Base-by-base conservation (phyloP, 1,284 basidiomycete genomes). In the Irpex sp. region DNA sequence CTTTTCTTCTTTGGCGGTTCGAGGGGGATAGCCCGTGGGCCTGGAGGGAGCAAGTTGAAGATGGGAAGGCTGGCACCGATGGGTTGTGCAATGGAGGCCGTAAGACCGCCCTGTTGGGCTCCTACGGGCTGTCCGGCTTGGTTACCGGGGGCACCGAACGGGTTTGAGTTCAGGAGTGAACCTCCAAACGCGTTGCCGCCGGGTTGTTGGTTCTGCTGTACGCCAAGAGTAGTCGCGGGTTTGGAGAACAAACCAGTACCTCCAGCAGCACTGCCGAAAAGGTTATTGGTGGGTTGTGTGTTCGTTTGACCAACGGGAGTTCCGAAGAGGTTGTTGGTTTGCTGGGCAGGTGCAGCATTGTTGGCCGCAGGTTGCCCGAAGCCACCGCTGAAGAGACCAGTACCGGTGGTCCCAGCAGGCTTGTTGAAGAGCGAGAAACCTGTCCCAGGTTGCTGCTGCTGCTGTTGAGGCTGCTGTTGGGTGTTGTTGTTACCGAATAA, bases 21-120 rank as follows among this genome's bases (percentile, higher is more conserved):
- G 1, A 87, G 73, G 36, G 82, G 77, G 58, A 86, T 73, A 1
- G 85, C 78, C 47, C 84, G 84, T 4, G 87, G 85, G 19, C 86
- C 85, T 21, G 86, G 81, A 21, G 88, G 84, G 37, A 92, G 82
- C 79, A 91, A 80, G 58, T 82, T 84, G 68, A 90, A 91, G 54
- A 91, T 86, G 1, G 88, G 86, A 47, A 92, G 78, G 70, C 93
- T 94, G 62, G 86, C 83, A 49, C 91, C 91, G 71, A 98, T 95
- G 0, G 96, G 95, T 71, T 94, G 88, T 55, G 91, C 89, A 69
- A 98, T 92, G 9, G 93, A 94, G 0, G 93, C 91, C 12, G 86
- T 91, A 59, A 96, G 77, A 0, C 80, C 77, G 12, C 83, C 81
- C 70, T 85, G 83, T 23, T 77, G 73, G 59, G 73, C 72, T 18